phyloP scores from a whole-genome alignment of 1,139 yeast genomes.

The Schizosaccharomyces versatilis region DNA sequence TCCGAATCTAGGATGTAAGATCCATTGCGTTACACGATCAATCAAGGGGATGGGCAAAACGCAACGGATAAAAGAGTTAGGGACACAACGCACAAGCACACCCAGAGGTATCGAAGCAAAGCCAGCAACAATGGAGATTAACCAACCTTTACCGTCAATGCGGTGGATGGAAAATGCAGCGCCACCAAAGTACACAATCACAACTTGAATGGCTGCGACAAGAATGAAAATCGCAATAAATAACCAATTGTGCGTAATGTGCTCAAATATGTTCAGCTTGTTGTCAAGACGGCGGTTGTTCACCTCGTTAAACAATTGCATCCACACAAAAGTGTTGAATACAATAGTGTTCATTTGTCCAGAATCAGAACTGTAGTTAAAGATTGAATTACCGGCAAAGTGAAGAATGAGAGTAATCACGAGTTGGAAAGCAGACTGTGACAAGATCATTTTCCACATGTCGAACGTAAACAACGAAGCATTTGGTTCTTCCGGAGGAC shows the following conservation, averaged over 20 bases:
- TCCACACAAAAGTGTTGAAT: conserved; percentile 91
- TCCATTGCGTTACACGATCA: conserved; percentile 26
- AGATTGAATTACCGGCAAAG: conserved; percentile 49
- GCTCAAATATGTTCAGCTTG: conserved; percentile 64
- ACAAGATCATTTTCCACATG: conserved; percentile 96
- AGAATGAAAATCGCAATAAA: conserved; percentile 48
- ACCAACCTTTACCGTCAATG: conserved; percentile 78
- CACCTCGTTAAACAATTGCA: conserved; percentile 82
- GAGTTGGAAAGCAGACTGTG: conserved; percentile 64
- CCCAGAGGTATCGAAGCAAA: conserved; percentile 67
- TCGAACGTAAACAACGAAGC: conserved; percentile 68
- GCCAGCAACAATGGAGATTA: conserved; percentile 67
- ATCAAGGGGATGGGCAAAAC: conserved; percentile 47
- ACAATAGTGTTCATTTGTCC: conserved; percentile 54
- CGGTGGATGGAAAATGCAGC: conserved; percentile 69
- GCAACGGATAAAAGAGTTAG: conserved; percentile 39
- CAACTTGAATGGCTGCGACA: conserved; percentile 62
- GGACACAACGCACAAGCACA: conserved; percentile 41
- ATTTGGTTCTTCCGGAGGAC: conserved; percentile 66
- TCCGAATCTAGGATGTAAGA: conserved; percentile 16
- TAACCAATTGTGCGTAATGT: conserved; percentile 60
- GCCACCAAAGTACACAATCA: conserved; percentile 94
- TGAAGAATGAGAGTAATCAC: conserved; percentile 56
- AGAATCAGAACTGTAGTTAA: conserved; percentile 19
- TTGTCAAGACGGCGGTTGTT: conserved; percentile 85